These are phyloP conservation scores for Metschnikowia orientalis DNA, from an alignment of 805 yeast species.

Conservation along the genomic window DNA sequence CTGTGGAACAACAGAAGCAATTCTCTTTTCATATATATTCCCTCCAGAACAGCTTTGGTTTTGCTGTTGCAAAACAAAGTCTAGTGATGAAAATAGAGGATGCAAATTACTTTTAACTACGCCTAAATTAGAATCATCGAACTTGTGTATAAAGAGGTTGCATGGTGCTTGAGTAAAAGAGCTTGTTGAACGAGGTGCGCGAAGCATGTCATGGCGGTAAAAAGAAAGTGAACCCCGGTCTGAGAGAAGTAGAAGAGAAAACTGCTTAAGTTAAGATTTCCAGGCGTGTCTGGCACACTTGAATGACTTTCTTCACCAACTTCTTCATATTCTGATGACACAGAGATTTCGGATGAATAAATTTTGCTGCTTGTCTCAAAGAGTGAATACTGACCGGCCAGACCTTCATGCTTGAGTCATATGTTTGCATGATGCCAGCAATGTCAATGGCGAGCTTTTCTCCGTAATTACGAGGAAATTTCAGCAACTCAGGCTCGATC, in stretches of 20 bases:
- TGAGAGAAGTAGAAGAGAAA: background rate
- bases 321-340: slow-evolving; percentile 13
- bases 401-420: slow-evolving; percentile 28
- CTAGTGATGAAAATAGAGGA: too few species aligned
- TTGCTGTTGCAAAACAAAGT: slow-evolving; percentile 32
- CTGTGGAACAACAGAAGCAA: slow-evolving; percentile 79
- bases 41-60: slow-evolving; percentile 57
- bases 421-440: slow-evolving; percentile 36
- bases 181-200: too few species aligned
- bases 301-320: slow-evolving; percentile 14
- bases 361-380: slow-evolving; percentile 22
- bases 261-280: slow-evolving; percentile 5
- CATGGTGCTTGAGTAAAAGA: too few species aligned
- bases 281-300: slow-evolving; percentile 16
- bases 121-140: too few species aligned
- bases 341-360: slow-evolving; percentile 7
- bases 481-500: slow-evolving; percentile 20
- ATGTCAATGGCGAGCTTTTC: slow-evolving; percentile 31
- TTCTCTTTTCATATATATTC: slow-evolving; percentile 73
- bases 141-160: too few species aligned
- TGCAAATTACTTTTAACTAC: too few species aligned
- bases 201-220: too few species aligned
- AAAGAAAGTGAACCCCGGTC: too few species aligned
- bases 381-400: slow-evolving; percentile 37
- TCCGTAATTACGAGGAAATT: slow-evolving; percentile 24